phyloP scores from a whole-genome alignment of 805 yeast species.

The Debaryomyces castellii region DNA sequence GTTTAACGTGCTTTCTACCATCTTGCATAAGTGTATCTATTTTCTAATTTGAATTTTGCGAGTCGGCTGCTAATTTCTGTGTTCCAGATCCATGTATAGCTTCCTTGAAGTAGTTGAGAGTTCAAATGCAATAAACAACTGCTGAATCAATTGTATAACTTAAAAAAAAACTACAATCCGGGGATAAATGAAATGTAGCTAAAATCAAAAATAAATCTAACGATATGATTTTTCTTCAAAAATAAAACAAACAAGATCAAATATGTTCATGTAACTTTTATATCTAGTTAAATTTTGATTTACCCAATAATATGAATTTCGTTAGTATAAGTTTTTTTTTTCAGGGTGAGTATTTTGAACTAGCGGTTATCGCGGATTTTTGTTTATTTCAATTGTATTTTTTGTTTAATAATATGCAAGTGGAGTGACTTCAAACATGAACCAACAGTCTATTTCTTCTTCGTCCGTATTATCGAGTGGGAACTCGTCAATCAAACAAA shows the following conservation, averaged over 20 bases:
- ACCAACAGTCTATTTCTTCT: background rate
- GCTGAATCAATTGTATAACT: background rate
- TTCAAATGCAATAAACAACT: too few species aligned
- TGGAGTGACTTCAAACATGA: background rate
- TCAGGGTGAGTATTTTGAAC: background rate
- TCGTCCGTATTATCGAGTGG: background rate
- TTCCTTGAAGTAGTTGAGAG: background rate
- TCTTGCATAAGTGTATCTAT: background rate
- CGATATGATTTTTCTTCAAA: background rate
- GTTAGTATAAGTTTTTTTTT: background rate
- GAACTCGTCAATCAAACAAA: conserved; percentile 24
- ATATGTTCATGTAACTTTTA: background rate
- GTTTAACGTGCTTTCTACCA: background rate
- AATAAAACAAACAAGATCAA: background rate
- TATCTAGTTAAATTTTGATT: background rate
- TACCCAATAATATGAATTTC: background rate
- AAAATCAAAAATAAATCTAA: background rate
- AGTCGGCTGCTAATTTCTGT: background rate
- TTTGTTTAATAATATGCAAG: background rate
- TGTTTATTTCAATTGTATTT: background rate
- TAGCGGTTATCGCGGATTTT: background rate
- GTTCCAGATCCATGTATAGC: background rate
- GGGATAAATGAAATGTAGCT: background rate
- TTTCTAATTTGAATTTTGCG: background rate
- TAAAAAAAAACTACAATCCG: background rate